Conservation (phyloP, 805 yeast genomes). For the Nakazawaea ambrosiae region DNA sequence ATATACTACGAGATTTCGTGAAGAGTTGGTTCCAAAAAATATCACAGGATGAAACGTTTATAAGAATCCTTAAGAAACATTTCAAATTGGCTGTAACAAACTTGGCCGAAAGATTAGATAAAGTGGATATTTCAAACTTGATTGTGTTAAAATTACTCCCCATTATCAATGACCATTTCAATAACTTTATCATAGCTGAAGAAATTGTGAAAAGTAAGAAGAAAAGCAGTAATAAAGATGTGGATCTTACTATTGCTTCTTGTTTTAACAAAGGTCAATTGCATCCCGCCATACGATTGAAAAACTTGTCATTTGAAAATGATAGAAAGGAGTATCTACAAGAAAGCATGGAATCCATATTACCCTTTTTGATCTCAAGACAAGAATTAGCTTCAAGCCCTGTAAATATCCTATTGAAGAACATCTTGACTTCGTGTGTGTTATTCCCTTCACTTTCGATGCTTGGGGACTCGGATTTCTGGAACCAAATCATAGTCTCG, state of each 20-base stretch:
- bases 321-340: conserved; percentile 47
- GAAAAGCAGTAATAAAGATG: conserved; percentile 24
- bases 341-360: conserved; percentile 28
- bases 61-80: conserved; percentile 35
- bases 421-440: conserved; percentile 54
- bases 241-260: conserved; percentile 33
- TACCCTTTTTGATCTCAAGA: conserved; percentile 44
- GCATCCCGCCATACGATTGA: conserved; percentile 48
- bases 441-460: conserved; percentile 43
- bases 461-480: conserved; percentile 67
- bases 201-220: conserved; percentile 24
- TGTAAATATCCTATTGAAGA: conserved; percentile 46
- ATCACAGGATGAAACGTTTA: conserved; percentile 31
- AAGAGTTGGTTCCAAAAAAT: conserved; percentile 49
- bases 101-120: conserved; percentile 34
- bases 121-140: conserved; percentile 48
- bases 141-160: conserved; percentile 58
- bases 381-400: conserved; percentile 41
- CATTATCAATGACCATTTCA: conserved; percentile 55
- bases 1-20: conserved; percentile 47
- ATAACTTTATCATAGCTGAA: conserved; percentile 37
- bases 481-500: conserved; percentile 59
- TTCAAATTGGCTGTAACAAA: conserved; percentile 33
- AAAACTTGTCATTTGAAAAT: conserved; percentile 25
- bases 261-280: conserved; percentile 43